Percentiles rank a stretch among this genome's conserved stretches.
Evolutionary conservation across 805 yeast genomes (phyloP).

Genomic region (Ogataea saltuana): DNA sequence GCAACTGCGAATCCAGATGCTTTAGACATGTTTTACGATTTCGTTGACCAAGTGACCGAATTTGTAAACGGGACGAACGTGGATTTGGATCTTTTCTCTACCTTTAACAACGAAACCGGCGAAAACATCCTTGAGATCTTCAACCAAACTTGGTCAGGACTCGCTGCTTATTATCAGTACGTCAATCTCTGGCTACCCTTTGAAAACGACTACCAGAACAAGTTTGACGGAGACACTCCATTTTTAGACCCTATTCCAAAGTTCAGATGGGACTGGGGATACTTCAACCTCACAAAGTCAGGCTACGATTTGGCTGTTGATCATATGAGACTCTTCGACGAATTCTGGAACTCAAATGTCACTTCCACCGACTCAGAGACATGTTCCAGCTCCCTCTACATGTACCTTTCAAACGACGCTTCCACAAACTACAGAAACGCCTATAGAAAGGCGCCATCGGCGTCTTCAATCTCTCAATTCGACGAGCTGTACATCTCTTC

Average conservation of each 20-base stretch:
- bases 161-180: constrained; percentile 15
- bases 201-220: constrained; percentile 9
- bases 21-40: constrained; percentile 9
- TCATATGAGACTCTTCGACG: constrained; percentile 12
- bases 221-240: constrained; percentile 13
- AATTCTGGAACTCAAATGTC: constrained; percentile 16
- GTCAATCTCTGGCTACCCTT: constrained; percentile 17
- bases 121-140: constrained; percentile 9
- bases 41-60: constrained; percentile 12
- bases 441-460: constrained; percentile 11
- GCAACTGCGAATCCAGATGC: constrained; percentile 7
- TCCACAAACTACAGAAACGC: constrained; percentile 13
- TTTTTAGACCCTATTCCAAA: constrained; percentile 17
- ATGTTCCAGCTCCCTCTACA: constrained; percentile 14
- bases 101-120: constrained; percentile 12
- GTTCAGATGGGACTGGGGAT: constrained; percentile 18
- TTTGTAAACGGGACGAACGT: constrained; percentile 13
- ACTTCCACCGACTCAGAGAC: constrained; percentile 11
- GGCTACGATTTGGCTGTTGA: constrained; percentile 14
- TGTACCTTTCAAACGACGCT: constrained; percentile 11
- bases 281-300: constrained; percentile 13
- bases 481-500: constrained; percentile 15
- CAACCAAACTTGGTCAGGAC: constrained; percentile 16
- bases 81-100: constrained; percentile 6
- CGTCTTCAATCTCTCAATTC: constrained; percentile 8